phyloP scores from a whole-genome alignment of 495 filamentous ascomycete species.

The Daldinia childiae region DNA sequence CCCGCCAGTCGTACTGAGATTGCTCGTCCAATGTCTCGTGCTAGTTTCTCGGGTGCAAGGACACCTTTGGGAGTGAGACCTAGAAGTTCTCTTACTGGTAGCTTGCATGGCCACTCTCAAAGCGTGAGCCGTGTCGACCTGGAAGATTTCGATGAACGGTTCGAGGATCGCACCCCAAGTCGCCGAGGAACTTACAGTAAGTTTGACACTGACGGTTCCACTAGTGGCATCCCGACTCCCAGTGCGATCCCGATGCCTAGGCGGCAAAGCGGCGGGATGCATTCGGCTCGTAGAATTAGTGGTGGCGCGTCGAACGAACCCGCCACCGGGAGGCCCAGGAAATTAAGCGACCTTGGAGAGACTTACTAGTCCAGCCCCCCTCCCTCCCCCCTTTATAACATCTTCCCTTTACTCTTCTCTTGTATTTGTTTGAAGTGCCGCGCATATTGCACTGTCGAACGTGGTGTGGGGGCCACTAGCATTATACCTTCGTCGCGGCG shows the following conservation, averaged over 20 bases:
- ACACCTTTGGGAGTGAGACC: conserved; percentile 69
- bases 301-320: conserved; percentile 54
- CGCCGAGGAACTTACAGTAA: conserved; percentile 62
- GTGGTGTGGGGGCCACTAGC: conserved; percentile 13
- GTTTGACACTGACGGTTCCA: conserved; percentile 58
- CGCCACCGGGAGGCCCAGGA: conserved; percentile 36
- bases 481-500: conserved; percentile 37
- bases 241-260: conserved; percentile 61
- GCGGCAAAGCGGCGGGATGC: conserved; percentile 62
- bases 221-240: conserved; percentile 52
- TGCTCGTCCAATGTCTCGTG: conserved; percentile 71
- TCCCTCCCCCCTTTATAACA: background rate
- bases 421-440: conserved; percentile 31
- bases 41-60: conserved; percentile 65
- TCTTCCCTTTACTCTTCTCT: conserved; percentile 40
- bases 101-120: conserved; percentile 62
- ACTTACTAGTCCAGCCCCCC: conserved; percentile 51
- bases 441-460: conserved; percentile 20
- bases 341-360: conserved; percentile 59
- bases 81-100: conserved; percentile 66
- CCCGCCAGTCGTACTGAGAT: conserved; percentile 61
- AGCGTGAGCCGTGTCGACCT: conserved; percentile 54
- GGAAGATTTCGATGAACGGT: conserved; percentile 54
- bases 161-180: conserved; percentile 60
- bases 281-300: conserved; percentile 55